phyloP scores from a whole-genome alignment of 1,284 basidiomycete genomes.

The Coriolopsis trogii region DNA sequence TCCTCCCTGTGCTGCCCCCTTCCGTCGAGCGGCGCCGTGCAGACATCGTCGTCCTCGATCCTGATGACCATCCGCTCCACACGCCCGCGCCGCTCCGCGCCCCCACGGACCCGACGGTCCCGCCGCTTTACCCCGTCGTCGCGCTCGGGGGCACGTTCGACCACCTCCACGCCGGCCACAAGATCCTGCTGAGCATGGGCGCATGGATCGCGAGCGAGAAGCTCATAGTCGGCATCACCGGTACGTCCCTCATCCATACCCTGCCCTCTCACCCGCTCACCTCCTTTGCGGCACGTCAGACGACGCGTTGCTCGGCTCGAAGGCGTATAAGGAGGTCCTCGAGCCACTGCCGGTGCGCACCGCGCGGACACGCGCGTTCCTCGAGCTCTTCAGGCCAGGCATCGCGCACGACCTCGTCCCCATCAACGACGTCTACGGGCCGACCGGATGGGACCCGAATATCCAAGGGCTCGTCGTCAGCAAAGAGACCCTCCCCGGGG shows the following conservation, averaged over 20 bases:
- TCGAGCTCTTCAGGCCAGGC: constrained; percentile 66
- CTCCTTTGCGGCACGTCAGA: constrained; percentile 43
- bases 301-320: constrained; percentile 75
- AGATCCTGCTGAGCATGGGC: constrained; percentile 93
- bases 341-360: constrained; percentile 66
- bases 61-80: constrained; percentile 20
- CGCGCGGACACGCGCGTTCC: constrained; percentile 60
- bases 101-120: constrained; percentile 18
- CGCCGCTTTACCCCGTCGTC: constrained; percentile 47
- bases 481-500: constrained; percentile 82
- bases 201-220: constrained; percentile 80
- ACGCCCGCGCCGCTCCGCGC: constrained; percentile 1
- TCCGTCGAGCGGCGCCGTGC: constrained; percentile 8
- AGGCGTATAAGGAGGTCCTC: constrained; percentile 72
- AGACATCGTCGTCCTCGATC: constrained; percentile 21
- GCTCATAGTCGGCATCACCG: constrained; percentile 89
- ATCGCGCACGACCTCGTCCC: constrained; percentile 69
- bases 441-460: constrained; percentile 82
- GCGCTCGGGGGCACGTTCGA: constrained; percentile 89
- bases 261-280: constrained; percentile 3
- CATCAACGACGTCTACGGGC: constrained; percentile 85
- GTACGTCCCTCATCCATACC: constrained; percentile 41
- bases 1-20: constrained; percentile 10
- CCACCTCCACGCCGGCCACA: constrained; percentile 97
- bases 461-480: constrained; percentile 89